Evolutionary conservation across 106 monocot species (phyloP), one percentile per base, ranked within the genome.

Genomic region (Dioscorea alata): DNA sequence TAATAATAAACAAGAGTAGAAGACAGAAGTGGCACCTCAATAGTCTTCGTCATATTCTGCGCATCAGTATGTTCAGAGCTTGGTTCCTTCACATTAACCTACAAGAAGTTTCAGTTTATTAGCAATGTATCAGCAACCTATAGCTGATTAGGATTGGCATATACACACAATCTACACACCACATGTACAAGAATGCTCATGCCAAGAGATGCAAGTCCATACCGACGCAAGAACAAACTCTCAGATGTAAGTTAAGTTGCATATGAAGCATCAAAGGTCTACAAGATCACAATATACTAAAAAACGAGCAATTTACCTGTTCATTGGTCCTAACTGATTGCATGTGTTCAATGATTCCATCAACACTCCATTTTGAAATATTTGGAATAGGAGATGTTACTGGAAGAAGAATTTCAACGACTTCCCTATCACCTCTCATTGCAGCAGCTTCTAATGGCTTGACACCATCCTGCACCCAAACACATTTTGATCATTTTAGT

Each of bases 361-460:
- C 84, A 35, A 91, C 64, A 54, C 72, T 84, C 95, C 95, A 96
- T 23, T 91, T 70, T 57, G 79, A 67, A 78, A 88, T 53, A 59
- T 65, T 70, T 70, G 70, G 42, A 70, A 91, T 49, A 28, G 86
- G 84, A 73, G 86, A 77, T 58, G 95, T 96, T 53, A 84, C 72
- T 53, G 88, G 86, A n/a, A 84, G 79, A 73, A 96, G 88, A 84
- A 81, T 48, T 53, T 82, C 81, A 69, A 96, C 81, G 19, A 73
- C 91, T 76, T 66, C 84, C 62, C 66, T 84, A 48, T 89, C 91
- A 71, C 81, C 77, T 80, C 88, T 83, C 17, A 72, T 53, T 63
- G 86, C 91, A 86, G 95, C 91, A 81, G 84, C 84, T 77, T 96
- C 91, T 67, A 96, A 68, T 18, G 95, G 86, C 67, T 96, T 96